Evolutionary conservation across 78 protist genomes (phyloP).

Genomic region (Guillardia theta): DNA sequence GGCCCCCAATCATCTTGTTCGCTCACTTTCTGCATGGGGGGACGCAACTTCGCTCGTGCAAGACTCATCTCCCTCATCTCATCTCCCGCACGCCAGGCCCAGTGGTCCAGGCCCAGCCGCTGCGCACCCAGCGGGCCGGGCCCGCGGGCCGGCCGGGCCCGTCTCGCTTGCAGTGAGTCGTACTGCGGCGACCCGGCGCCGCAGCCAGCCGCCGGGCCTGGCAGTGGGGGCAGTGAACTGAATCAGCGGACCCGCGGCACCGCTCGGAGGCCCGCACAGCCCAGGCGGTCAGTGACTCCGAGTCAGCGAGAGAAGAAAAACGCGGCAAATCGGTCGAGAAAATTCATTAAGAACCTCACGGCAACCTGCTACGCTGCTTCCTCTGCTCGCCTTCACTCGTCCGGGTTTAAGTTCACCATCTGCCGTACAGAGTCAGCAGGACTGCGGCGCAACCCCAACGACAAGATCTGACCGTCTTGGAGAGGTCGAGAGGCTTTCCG

Average conservation of each 20-base stretch:
- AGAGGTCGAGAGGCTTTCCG: background rate
- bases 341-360: background rate
- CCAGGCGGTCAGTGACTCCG: background rate
- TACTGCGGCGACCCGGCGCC: no score
- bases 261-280: background rate
- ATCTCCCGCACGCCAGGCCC: background rate
- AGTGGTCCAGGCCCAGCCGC: no score
- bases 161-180: background rate
- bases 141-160: background rate
- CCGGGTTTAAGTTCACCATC: no score
- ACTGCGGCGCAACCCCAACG: background rate
- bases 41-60: background rate
- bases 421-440: no score
- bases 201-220: no score
- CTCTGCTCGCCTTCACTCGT: no score
- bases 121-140: background rate
- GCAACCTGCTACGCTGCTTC: no score
- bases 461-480: background rate
- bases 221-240: no score
- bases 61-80: background rate
- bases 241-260: no score
- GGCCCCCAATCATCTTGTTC: background rate
- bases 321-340: background rate
- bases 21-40: background rate
- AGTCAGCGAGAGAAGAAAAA: background rate